Evolutionary conservation across 805 yeast species (phyloP), one percentile per base, ranked within the genome.

Genomic region (Cyberlindnera nakhonratchasimensis): DNA sequence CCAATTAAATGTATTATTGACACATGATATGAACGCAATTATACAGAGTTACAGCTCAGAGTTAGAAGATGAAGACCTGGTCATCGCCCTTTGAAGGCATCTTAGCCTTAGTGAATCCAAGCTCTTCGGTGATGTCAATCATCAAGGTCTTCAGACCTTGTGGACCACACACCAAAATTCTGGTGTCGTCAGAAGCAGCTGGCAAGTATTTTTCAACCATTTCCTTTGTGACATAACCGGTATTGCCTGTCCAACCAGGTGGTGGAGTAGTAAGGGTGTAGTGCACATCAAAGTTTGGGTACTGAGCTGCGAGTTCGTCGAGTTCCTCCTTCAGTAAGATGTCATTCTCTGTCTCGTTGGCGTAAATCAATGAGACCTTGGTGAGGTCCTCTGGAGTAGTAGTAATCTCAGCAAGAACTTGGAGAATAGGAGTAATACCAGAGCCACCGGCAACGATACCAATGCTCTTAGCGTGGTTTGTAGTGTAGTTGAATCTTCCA

Each of bases 401-500:
- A 47, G 83, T 76, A 38, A 84, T 71, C 45, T 75, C 75, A 46
- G 85, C 80, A 39, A 86, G 69, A 13, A 90, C 83, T 65, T 89
- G 95, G 57, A 85, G 72, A 65, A 87, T 80, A 29, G 97, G 96
- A 8, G 96, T 87, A 49, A 90, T 82, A 39, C 97, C 95, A 0
- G 91, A 79, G 16, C 95, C 95, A 52, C 93, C 95, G 7, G 90
- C 91, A 52, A 86, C 70, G 66, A 86, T 71, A 16, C 80, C 79
- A 43, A 86, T 70, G 46, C 79, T 76, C 47, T 74, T 74, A 30
- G 79, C 82, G 67, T 77, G 74, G 57, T 82, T 82, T 12, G 67
- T 53, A n/a, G 50, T 55, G 59, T 82, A 82, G 25, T 76, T 62
- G 63, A 86, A 77, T 59, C 81, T 73, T 13, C 95, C 93, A 37